Evolutionary conservation across 306 rosid species (phyloP).

Genomic region (Morella rubra): DNA sequence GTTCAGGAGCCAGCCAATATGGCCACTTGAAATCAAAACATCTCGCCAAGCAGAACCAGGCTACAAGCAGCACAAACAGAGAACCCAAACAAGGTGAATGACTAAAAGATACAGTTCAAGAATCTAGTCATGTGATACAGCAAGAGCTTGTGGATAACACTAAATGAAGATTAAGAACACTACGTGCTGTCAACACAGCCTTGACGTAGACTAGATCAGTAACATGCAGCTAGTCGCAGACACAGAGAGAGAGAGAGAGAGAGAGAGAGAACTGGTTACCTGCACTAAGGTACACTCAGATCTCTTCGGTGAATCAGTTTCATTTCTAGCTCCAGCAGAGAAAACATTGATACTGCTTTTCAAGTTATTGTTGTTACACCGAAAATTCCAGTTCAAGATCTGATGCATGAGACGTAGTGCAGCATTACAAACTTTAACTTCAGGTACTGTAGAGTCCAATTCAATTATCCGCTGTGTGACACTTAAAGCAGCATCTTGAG

Average conservation of each 20-base stretch:
- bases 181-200: not conserved
- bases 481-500: slow-evolving; percentile 80
- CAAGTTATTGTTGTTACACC: slow-evolving; percentile 37
- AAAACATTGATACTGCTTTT: slow-evolving; percentile 50
- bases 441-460: slow-evolving; percentile 66
- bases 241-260: too few species aligned
- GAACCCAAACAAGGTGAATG: slow-evolving; percentile 25
- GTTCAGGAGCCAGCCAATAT: slow-evolving; percentile 85
- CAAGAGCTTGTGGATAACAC: slow-evolving; percentile 1
- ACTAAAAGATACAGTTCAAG: slow-evolving; percentile 16
- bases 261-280: slow-evolving; percentile 45
- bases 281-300: slow-evolving; percentile 81
- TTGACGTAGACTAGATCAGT: not conserved
- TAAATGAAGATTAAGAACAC: not conserved
- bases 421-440: slow-evolving; percentile 82
- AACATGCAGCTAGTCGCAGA: too few species aligned
- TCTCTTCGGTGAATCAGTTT: slow-evolving; percentile 65
- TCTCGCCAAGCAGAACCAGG: slow-evolving; percentile 92
- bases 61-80: slow-evolving; percentile 54
- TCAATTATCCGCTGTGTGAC: slow-evolving; percentile 76
- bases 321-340: slow-evolving; percentile 58
- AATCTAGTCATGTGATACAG: slow-evolving; percentile 15
- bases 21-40: slow-evolving; percentile 69
- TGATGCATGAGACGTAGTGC: slow-evolving; percentile 89
- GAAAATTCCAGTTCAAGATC: slow-evolving; percentile 93